These are phyloP conservation scores for Leucocoprinus birnbaumii DNA, from an alignment of 768 basidiomycete genomes.

Conservation along the genomic window DNA sequence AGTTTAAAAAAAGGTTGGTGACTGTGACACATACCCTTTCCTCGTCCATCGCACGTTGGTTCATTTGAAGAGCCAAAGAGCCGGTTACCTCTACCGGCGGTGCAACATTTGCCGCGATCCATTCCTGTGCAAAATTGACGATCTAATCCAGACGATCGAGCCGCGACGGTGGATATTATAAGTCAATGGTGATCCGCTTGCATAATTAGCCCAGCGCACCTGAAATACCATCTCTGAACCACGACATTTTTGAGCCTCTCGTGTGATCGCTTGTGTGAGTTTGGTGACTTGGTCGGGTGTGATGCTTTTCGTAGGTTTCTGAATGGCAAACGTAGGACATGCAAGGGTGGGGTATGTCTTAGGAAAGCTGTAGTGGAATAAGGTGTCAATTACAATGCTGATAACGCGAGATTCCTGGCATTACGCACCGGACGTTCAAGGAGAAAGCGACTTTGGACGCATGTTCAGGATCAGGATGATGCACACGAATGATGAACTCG, in stretches of 20 bases:
- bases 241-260: slow-evolving; percentile 59
- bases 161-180: too few species aligned
- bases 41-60: slow-evolving; percentile 64
- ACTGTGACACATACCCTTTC: slow-evolving; percentile 47
- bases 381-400: background rate
- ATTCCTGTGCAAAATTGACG: slow-evolving; percentile 66
- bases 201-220: too few species aligned
- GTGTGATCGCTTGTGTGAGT: slow-evolving; percentile 57
- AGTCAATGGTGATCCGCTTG: too few species aligned
- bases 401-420: background rate
- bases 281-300: slow-evolving; percentile 51
- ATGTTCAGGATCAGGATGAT: slow-evolving; percentile 58
- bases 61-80: slow-evolving; percentile 65
- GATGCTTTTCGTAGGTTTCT: slow-evolving; percentile 63
- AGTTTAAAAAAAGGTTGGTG: background rate
- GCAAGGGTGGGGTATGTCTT: slow-evolving; percentile 80
- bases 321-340: slow-evolving; percentile 63
- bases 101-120: slow-evolving; percentile 56
- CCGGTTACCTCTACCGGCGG: slow-evolving; percentile 48
- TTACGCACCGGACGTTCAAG: slow-evolving; percentile 70
- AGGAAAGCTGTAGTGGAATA: slow-evolving; percentile 50
- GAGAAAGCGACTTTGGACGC: slow-evolving; percentile 61
- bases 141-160: too few species aligned
- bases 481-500: slow-evolving; percentile 74
- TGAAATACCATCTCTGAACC: slow-evolving; percentile 81